Conservation (phyloP, 129 eudicot genomes). For the Centrapalus pauciflorus region DNA sequence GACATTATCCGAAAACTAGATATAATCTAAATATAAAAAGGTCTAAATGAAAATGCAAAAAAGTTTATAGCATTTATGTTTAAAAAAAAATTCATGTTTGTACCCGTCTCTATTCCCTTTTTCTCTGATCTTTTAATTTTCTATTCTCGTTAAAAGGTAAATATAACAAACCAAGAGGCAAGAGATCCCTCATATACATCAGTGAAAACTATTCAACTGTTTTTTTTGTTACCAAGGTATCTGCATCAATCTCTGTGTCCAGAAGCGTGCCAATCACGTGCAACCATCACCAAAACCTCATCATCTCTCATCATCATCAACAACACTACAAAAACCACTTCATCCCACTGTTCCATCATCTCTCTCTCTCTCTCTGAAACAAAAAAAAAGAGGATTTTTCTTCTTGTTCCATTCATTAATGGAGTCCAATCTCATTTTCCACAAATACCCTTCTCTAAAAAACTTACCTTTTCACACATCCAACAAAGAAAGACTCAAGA, state of each 20-base stretch:
- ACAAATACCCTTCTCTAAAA: slow-evolving; percentile 23
- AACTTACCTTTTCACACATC: background rate
- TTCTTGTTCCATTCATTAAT: slow-evolving; percentile 38
- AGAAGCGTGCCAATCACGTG: slow-evolving; percentile 39
- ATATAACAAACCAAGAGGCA: no score
- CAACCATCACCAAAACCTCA: slow-evolving; percentile 14
- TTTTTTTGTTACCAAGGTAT: slow-evolving; percentile 12
- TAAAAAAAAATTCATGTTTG: no score
- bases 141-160: no score
- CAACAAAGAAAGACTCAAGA: slow-evolving; percentile 4
- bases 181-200: no score
- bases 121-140: no score
- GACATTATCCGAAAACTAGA: no score
- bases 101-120: no score
- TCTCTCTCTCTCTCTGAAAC: slow-evolving; percentile 24
- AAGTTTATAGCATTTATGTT: no score
- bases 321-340: slow-evolving; percentile 21
- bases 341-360: slow-evolving; percentile 21
- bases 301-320: slow-evolving; percentile 15
- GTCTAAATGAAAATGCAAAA: no score
- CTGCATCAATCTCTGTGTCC: slow-evolving; percentile 39
- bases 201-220: background rate
- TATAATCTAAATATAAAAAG: no score
- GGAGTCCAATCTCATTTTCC: slow-evolving; percentile 26
- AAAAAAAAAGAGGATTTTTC: slow-evolving; percentile 7